phyloP scores from a whole-genome alignment of 371 early-diverging fungal species.

The Funneliformis caledonium region DNA sequence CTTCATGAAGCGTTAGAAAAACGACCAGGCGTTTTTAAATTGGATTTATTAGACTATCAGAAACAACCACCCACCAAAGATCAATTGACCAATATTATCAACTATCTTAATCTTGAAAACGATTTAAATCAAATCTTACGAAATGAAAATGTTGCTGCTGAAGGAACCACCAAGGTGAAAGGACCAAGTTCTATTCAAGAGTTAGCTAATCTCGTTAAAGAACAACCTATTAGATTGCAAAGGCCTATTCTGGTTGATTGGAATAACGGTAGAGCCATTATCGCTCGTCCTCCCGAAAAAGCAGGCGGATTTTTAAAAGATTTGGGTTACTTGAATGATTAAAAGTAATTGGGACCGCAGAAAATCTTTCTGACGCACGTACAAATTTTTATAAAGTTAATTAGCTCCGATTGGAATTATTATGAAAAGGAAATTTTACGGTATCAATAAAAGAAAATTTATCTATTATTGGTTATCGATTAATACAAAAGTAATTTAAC shows the following conservation, averaged over 20 bases:
- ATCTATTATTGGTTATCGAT: too few species aligned
- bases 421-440: too few species aligned
- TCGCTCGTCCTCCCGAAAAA: slow-evolving; percentile 54
- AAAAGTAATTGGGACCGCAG: background rate
- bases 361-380: background rate
- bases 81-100: slow-evolving; percentile 43
- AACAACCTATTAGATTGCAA: slow-evolving; percentile 52
- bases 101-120: slow-evolving; percentile 47
- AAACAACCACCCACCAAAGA: slow-evolving; percentile 45
- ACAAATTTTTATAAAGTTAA: background rate
- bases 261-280: slow-evolving; percentile 49
- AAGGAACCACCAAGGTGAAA: slow-evolving; percentile 48
- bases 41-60: slow-evolving; percentile 49
- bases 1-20: slow-evolving; percentile 46
- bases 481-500: too few species aligned
- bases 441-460: too few species aligned
- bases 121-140: slow-evolving; percentile 24
- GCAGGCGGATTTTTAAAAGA: slow-evolving; percentile 38
- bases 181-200: slow-evolving; percentile 48
- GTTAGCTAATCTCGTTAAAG: slow-evolving; percentile 45
- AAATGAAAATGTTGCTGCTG: slow-evolving; percentile 42
- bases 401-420: too few species aligned
- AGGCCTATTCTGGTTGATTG: slow-evolving; percentile 58
- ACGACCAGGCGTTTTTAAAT: slow-evolving; percentile 40
- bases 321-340: slow-evolving; percentile 19